Evolutionary conservation across 352 stramenopile genomes (phyloP).

Genomic region (Plasmopara muralis): DNA sequence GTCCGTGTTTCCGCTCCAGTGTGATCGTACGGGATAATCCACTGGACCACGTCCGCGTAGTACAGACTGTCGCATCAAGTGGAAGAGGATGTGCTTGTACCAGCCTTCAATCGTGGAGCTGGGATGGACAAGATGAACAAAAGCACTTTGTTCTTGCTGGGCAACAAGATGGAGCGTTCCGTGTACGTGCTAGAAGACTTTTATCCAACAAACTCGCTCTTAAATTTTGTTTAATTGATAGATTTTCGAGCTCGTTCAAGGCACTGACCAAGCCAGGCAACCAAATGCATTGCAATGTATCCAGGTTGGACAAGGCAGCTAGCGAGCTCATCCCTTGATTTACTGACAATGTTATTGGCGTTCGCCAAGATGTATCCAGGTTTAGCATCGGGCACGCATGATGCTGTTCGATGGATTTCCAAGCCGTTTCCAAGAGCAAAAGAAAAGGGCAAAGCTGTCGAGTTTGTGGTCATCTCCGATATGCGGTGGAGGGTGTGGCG

Average conservation of each 20-base stretch:
- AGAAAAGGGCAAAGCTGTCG: constrained; percentile 3
- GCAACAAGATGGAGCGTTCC: constrained; percentile 32
- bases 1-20: constrained; percentile 25
- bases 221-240: constrained; percentile 2
- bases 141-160: constrained; percentile 30
- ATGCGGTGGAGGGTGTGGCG: constrained; percentile 26
- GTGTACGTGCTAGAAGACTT: constrained; percentile 12
- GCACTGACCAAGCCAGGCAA: constrained; percentile 11
- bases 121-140: constrained; percentile 2
- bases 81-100: constrained; percentile 10
- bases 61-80: constrained; percentile 6
- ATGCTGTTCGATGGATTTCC: constrained; percentile 30
- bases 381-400: constrained; percentile 15
- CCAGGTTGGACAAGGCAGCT: no score
- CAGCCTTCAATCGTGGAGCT: constrained; percentile 28
- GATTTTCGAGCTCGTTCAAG: constrained; percentile 18
- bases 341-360: constrained; percentile 2
- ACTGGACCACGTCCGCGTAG: constrained; percentile 30
- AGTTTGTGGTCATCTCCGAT: constrained; percentile 28
- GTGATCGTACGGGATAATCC: constrained; percentile 28
- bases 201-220: not conserved
- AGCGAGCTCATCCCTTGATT: not conserved
- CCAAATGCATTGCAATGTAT: constrained; percentile 7
- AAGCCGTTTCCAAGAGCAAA: constrained; percentile 5
- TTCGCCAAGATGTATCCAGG: constrained; percentile 34